Evolutionary conservation across 208 protist genomes (phyloP).

Genomic region (Endotrypanum monterogeii): DNA sequence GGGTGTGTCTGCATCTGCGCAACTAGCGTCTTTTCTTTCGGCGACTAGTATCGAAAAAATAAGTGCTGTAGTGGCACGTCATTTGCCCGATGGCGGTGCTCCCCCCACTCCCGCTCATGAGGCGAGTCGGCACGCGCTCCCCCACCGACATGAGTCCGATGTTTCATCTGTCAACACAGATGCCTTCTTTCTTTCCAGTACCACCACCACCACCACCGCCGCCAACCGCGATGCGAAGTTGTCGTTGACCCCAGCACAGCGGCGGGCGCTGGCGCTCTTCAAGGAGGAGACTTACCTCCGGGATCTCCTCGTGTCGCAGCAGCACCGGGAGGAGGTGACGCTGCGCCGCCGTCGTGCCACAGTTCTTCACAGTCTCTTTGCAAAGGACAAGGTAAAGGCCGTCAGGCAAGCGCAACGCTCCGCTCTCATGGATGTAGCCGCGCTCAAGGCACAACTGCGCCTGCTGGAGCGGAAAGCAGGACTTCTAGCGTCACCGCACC

Average conservation of each 20-base stretch:
- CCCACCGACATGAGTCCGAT: neutral
- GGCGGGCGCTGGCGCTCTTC: conserved; percentile 5
- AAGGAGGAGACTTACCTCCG: conserved; percentile 21
- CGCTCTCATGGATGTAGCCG: conserved; percentile 16
- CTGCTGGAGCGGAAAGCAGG: conserved; percentile 5
- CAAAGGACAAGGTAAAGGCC: conserved; percentile 18
- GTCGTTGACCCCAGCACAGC: neutral
- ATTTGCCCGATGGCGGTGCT: neutral
- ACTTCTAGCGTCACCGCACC: neutral
- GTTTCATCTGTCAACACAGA: neutral
- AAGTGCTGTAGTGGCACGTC: neutral
- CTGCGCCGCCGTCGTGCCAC: conserved; percentile 26
- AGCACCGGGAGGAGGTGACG: conserved; percentile 22
- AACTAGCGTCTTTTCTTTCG: neutral
- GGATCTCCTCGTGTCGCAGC: conserved; percentile 10
- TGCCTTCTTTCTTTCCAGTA: neutral
- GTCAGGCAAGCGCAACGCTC: conserved; percentile 14
- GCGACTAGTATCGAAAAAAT: neutral
- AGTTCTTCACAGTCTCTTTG: conserved; percentile 17
- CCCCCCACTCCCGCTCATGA: neutral
- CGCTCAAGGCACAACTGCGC: conserved; percentile 30
- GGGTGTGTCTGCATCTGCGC: neutral
- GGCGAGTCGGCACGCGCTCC: neutral
- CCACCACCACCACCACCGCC: neutral
- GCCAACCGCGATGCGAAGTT: neutral